phyloP scores from a whole-genome alignment of 2,329 filamentous ascomycete species.

The Hymenotorrendiella dingleyae region DNA sequence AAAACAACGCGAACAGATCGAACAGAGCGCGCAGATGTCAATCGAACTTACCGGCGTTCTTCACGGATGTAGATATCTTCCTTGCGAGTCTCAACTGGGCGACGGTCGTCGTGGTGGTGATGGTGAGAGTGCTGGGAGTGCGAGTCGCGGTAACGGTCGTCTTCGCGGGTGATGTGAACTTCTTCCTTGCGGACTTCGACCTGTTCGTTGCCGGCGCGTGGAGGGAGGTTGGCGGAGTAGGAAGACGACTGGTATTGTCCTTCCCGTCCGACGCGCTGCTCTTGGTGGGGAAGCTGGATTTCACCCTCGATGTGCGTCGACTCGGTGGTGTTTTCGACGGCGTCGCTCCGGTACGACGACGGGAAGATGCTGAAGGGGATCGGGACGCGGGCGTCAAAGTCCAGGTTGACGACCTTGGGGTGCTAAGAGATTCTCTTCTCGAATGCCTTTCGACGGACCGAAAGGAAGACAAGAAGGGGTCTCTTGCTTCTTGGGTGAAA shows the following conservation, averaged over 20 bases:
- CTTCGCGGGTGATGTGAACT: slow-evolving; percentile 72
- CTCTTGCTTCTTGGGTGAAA: slow-evolving; percentile 56
- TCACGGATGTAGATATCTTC: slow-evolving; percentile 48
- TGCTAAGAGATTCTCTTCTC: slow-evolving; percentile 64
- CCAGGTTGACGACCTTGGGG: slow-evolving; percentile 87
- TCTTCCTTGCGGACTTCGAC: slow-evolving; percentile 59
- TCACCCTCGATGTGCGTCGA: slow-evolving; percentile 79
- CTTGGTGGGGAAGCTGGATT: slow-evolving; percentile 59
- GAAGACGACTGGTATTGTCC: slow-evolving; percentile 69
- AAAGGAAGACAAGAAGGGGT: slow-evolving; percentile 65
- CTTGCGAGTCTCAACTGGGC: slow-evolving; percentile 58
- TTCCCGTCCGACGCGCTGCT: slow-evolving; percentile 94
- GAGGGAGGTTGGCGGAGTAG: slow-evolving; percentile 59
- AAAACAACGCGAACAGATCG: slow-evolving; percentile 2
- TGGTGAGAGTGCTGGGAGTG: too few relatives aligned
- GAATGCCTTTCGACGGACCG: slow-evolving; percentile 55
- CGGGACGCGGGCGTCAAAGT: slow-evolving; percentile 99
- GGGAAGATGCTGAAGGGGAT: slow-evolving; percentile 99
- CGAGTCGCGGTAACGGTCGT: slow-evolving; percentile 68
- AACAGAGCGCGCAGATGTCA: neutral
- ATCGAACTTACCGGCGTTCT: slow-evolving; percentile 46
- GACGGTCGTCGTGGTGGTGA: too few relatives aligned
- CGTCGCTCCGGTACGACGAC: slow-evolving; percentile 80
- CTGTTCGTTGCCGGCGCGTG: slow-evolving; percentile 47
- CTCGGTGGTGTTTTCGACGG: slow-evolving; percentile 54